Percentiles rank a stretch among this genome's conserved stretches.
Evolutionary conservation across 2,329 filamentous ascomycete species (phyloP).

Genomic region (Fusarium chlamydosporum): DNA sequence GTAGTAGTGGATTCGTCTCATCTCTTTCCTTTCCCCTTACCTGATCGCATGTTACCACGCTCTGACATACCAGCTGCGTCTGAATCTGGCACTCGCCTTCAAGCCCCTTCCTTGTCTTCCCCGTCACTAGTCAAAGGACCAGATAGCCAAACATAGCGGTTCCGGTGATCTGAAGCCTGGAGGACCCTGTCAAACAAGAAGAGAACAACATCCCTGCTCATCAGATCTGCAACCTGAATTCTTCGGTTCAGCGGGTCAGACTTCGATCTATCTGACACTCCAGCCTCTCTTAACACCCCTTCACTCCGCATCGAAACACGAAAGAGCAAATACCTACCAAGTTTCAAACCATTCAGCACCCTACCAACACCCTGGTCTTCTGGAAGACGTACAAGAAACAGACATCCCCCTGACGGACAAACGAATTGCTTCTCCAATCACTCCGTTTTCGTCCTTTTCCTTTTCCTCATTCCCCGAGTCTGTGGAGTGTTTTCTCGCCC

Average conservation of each 20-base stretch:
- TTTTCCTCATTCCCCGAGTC: slow-evolving; percentile 20
- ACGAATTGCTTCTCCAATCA: slow-evolving; percentile 38
- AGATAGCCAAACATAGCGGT: slow-evolving; percentile 32
- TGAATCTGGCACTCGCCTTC: slow-evolving; percentile 37
- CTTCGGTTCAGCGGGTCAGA: slow-evolving; percentile 43
- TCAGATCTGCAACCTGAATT: slow-evolving; percentile 46
- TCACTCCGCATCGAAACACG: slow-evolving; percentile 32
- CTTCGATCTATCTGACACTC: slow-evolving; percentile 41
- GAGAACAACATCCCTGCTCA: slow-evolving; percentile 36
- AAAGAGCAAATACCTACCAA: slow-evolving; percentile 39
- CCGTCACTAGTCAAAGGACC: slow-evolving; percentile 32
- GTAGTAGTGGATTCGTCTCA: slow-evolving; percentile 51
- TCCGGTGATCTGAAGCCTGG: slow-evolving; percentile 39
- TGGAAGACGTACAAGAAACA: slow-evolving; percentile 44
- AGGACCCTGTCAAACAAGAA: slow-evolving; percentile 24
- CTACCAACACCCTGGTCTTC: slow-evolving; percentile 32
- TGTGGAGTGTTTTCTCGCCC: slow-evolving; percentile 26
- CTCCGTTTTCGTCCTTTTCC: slow-evolving; percentile 21
- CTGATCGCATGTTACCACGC: slow-evolving; percentile 40
- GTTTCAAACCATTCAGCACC: slow-evolving; percentile 35
- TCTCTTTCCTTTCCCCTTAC: slow-evolving; percentile 46
- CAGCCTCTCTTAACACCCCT: slow-evolving; percentile 32
- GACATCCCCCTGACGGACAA: slow-evolving; percentile 34
- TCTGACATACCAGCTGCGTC: slow-evolving; percentile 31
- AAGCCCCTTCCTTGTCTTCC: slow-evolving; percentile 17